These are phyloP conservation scores for Agaricales sp. DNA, from an alignment of 1,284 basidiomycete species.

Conservation along the genomic window DNA sequence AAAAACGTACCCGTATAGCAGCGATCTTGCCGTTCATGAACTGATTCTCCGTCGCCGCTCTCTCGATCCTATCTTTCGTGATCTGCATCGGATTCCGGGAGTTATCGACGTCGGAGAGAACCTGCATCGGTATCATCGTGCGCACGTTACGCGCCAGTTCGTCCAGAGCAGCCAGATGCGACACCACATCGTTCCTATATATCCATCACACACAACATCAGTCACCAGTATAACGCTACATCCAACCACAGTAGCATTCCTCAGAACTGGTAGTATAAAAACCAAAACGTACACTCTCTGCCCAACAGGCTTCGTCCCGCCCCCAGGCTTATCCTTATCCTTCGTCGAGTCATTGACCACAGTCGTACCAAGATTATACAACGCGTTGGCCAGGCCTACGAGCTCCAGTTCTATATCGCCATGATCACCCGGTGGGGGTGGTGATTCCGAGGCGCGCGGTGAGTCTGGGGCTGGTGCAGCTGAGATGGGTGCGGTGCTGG, in stretches of 20 bases:
- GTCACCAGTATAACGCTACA: conserved; percentile 2
- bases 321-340: conserved; percentile 56
- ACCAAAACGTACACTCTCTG: conserved; percentile 43
- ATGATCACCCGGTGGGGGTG: conserved; percentile 52
- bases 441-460: conserved; percentile 59
- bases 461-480: conserved; percentile 50
- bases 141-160: conserved; percentile 46
- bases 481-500: background rate
- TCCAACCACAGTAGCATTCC: background rate
- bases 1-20: conserved; percentile 50
- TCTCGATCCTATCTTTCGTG: conserved; percentile 67
- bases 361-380: conserved; percentile 71
- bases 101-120: conserved; percentile 66
- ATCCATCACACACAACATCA: conserved; percentile 3
- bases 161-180: conserved; percentile 52
- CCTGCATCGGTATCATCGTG: conserved; percentile 63
- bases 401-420: conserved; percentile 71
- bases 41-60: conserved; percentile 77
- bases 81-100: conserved; percentile 70
- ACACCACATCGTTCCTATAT: conserved; percentile 57
- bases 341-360: conserved; percentile 71
- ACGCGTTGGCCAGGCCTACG: conserved; percentile 57
- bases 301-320: conserved; percentile 57
- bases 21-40: conserved; percentile 84
- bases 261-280: no score